phyloP scores from a whole-genome alignment of 2,329 filamentous ascomycete species.

The Ilyonectria robusta region DNA sequence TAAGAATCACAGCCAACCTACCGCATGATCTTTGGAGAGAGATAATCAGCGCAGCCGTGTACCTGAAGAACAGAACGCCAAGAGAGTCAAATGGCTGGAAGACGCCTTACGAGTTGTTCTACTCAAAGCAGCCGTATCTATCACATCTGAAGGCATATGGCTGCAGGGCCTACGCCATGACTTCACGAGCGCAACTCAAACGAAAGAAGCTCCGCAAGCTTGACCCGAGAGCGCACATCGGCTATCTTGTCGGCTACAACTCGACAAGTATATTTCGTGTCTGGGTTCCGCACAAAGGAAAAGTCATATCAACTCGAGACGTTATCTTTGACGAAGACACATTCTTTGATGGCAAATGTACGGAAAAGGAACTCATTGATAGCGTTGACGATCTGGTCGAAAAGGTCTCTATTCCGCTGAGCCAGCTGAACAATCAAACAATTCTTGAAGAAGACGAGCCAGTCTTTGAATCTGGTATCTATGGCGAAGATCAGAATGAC shows the following conservation, averaged over 20 bases:
- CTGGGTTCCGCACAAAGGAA: not conserved
- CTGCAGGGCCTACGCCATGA: not conserved
- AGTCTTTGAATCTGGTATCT: not conserved
- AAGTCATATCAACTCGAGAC: not conserved
- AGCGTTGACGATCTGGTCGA: not conserved
- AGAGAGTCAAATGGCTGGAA: not conserved
- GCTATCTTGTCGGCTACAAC: not conserved
- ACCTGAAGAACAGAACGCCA: not conserved
- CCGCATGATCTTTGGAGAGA: not conserved
- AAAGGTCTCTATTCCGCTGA: not conserved
- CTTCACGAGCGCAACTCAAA: not conserved
- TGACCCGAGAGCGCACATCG: not conserved
- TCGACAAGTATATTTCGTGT: not conserved
- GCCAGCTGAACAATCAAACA: not conserved
- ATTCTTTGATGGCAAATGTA: not conserved
- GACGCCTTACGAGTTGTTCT: not conserved
- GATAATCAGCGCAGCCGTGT: not conserved
- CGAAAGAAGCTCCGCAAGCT: not conserved
- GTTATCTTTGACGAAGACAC: not conserved
- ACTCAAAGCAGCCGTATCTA: not conserved
- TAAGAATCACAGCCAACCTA: not conserved
- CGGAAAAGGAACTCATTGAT: not conserved
- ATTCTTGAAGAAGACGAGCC: not conserved
- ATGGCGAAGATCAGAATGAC: not conserved
- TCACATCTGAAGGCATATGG: not conserved